phyloP scores from a whole-genome alignment of 257 asterid genomes.

The Solanum etuberosum region DNA sequence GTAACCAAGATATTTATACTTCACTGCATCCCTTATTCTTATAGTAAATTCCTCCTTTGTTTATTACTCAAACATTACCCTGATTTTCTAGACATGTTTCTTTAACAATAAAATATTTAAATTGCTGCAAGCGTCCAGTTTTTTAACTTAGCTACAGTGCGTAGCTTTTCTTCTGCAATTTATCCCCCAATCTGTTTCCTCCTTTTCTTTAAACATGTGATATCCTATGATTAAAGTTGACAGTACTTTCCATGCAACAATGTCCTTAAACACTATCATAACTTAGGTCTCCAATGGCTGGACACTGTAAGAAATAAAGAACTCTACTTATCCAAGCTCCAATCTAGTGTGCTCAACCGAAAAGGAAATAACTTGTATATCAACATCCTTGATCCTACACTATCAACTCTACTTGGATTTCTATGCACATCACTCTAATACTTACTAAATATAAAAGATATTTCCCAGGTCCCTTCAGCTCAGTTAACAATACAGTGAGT shows the following conservation, averaged over 20 bases:
- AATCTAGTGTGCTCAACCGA: neutral
- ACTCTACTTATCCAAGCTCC: neutral
- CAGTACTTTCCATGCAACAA: neutral
- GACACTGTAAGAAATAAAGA: neutral
- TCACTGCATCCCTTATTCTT: neutral
- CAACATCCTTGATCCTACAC: neutral
- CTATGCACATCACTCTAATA: neutral
- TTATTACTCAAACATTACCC: neutral
- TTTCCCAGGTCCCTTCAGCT: neutral
- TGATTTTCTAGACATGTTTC: neutral
- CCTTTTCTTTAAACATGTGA: neutral
- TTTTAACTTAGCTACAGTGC: neutral
- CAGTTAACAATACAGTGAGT: neutral
- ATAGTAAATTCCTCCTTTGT: neutral
- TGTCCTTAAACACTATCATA: neutral
- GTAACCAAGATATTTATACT: neutral
- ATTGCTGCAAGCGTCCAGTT: neutral
- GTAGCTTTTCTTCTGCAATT: neutral
- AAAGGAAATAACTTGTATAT: neutral
- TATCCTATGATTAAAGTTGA: neutral
- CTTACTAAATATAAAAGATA: neutral
- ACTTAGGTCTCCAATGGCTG: neutral
- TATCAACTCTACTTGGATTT: neutral
- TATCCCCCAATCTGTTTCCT: neutral
- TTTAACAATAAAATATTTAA: neutral